These are phyloP conservation scores for Pseudoneurospora amorphoporcata DNA, from an alignment of 495 filamentous ascomycete species.

Conservation along the genomic window DNA sequence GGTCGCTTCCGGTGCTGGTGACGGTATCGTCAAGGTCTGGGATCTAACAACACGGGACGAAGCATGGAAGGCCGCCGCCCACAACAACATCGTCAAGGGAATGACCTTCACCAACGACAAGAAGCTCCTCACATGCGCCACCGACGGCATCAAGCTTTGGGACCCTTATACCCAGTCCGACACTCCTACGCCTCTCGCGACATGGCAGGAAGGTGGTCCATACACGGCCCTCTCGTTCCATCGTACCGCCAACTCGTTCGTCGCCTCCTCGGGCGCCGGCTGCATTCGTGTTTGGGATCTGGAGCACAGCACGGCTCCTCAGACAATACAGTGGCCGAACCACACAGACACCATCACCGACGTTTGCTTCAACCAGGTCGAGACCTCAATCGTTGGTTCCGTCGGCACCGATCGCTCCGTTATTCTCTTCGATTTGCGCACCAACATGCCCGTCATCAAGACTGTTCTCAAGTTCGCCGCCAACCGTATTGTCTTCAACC, in stretches of 20 bases:
- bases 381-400: slow-evolving; percentile 82
- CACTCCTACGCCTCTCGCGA: slow-evolving; percentile 56
- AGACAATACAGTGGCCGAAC: slow-evolving; percentile 79
- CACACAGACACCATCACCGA: slow-evolving; percentile 85
- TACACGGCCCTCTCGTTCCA: slow-evolving; percentile 85
- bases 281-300: slow-evolving; percentile 74
- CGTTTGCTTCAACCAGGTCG: slow-evolving; percentile 83
- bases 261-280: slow-evolving; percentile 68
- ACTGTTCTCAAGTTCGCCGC: slow-evolving; percentile 68
- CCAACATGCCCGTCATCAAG: slow-evolving; percentile 62
- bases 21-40: slow-evolving; percentile 92
- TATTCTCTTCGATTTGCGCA: slow-evolving; percentile 78
- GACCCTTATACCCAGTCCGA: slow-evolving; percentile 70
- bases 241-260: slow-evolving; percentile 56
- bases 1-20: slow-evolving; percentile 71
- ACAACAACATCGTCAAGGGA: slow-evolving; percentile 78
- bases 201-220: slow-evolving; percentile 69
- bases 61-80: slow-evolving; percentile 69
- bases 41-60: slow-evolving; percentile 70
- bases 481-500: slow-evolving; percentile 88
- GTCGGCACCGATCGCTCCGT: slow-evolving; percentile 75
- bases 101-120: slow-evolving; percentile 77
- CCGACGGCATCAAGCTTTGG: slow-evolving; percentile 81
- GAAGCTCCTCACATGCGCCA: slow-evolving; percentile 82
- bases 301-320: slow-evolving; percentile 61